A percentile compares a stretch with the other conserved stretches of the same genome.
Conservation (phyloP, 148 eudicot genomes). For the Rhododendron vialii region DNA sequence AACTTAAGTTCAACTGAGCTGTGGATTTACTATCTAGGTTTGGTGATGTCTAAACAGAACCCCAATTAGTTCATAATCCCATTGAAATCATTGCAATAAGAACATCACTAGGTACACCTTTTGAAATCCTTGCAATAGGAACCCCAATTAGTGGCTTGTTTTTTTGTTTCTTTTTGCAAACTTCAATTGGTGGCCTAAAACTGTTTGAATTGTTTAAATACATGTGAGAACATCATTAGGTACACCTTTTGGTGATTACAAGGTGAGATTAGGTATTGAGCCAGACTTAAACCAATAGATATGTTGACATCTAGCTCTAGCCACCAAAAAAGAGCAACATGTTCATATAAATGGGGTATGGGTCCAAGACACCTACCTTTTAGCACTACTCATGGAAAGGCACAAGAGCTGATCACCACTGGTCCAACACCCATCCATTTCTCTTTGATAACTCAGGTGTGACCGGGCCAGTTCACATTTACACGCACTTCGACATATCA, state of each 20-base stretch:
- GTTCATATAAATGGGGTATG: neutral
- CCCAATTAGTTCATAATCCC: too few species aligned
- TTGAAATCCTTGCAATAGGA: neutral
- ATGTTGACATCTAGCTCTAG: neutral
- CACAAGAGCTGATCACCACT: neutral
- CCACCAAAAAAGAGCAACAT: neutral
- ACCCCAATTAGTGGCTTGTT: neutral
- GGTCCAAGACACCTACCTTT: neutral
- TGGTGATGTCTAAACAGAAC: too few species aligned
- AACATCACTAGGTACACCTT: too few species aligned
- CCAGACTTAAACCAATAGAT: neutral
- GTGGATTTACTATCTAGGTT: too few species aligned
- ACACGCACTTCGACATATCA: too few species aligned
- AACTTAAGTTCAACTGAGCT: neutral
- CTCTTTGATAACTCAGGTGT: neutral
- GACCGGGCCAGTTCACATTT: too few species aligned
- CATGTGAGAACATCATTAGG: neutral
- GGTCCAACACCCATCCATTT: neutral
- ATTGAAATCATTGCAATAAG: too few species aligned
- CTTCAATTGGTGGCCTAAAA: neutral
- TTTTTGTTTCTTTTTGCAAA: neutral
- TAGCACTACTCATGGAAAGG: neutral
- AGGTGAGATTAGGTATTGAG: neutral
- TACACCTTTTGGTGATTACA: neutral
- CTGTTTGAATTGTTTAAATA: neutral